A percentile compares a stretch with the other conserved stretches of the same genome.
Conservation (phyloP, 768 basidiomycete genomes). For the Auriscalpium orientale region DNA sequence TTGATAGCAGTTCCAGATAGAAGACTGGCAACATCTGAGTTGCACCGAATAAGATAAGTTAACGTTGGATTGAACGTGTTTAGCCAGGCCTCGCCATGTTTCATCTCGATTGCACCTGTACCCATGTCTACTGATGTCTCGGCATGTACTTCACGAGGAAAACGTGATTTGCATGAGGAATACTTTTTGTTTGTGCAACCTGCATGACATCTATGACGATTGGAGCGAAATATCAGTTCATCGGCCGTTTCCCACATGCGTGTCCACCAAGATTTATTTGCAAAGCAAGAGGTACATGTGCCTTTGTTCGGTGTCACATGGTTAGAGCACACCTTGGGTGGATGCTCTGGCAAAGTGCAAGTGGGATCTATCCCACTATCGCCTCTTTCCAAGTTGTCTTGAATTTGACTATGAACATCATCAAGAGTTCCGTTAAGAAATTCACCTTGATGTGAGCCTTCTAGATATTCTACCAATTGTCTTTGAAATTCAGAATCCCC, state of each 20-base stretch:
- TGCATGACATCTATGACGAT: conserved; percentile 6
- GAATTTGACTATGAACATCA: neutral
- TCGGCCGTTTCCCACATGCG: conserved; percentile 1
- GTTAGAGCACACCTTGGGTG: no score
- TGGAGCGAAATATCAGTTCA: conserved; percentile 4
- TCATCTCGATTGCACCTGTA: conserved; percentile 22
- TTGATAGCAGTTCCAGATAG: neutral
- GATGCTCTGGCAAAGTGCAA: no score
- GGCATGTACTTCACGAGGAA: conserved; percentile 23
- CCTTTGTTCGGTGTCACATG: no score
- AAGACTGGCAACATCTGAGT: conserved; percentile 32
- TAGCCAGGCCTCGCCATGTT: conserved; percentile 26
- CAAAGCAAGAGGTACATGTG: no score
- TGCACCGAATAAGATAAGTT: conserved; percentile 29
- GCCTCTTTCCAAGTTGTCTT: neutral
- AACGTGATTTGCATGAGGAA: conserved; percentile 26
- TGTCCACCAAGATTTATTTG: neutral
- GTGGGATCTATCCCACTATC: no score
- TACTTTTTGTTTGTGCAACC: conserved; percentile 24
- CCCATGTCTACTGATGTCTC: conserved; percentile 24
- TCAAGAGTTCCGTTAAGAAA: neutral
- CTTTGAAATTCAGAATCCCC: conserved; percentile 5
- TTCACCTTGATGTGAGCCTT: conserved; percentile 10
- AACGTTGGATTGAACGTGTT: conserved; percentile 27
- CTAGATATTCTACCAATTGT: conserved; percentile 7